Percentiles rank a stretch among this genome's conserved stretches.
phyloP scores from a whole-genome alignment of 352 stramenopile genomes.

The Phytophthora hybrid region DNA sequence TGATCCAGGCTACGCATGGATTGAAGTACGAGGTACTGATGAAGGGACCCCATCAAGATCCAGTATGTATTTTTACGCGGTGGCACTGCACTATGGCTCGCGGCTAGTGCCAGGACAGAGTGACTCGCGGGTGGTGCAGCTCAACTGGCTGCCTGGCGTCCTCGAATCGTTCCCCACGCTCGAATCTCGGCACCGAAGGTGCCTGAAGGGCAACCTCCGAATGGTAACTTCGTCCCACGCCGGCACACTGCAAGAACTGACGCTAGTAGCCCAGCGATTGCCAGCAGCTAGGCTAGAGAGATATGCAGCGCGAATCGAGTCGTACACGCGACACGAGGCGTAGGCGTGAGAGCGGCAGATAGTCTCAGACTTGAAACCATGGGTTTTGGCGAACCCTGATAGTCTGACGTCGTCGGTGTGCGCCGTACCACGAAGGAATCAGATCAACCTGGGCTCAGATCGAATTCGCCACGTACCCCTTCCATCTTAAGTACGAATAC shows the following conservation, averaged over 20 bases:
- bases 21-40: conserved; percentile 28
- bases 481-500: conserved; percentile 1
- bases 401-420: conserved; percentile 9
- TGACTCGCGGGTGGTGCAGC: conserved; percentile 31
- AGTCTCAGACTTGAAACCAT: too few species aligned
- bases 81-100: conserved; percentile 44
- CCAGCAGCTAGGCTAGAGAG: conserved; percentile 39
- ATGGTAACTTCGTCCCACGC: conserved; percentile 39
- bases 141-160: conserved; percentile 60
- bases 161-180: conserved; percentile 56
- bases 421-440: conserved; percentile 15
- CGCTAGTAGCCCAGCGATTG: conserved; percentile 57
- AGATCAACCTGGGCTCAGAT: conserved; percentile 16
- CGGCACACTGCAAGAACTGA: conserved; percentile 42
- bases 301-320: conserved; percentile 62
- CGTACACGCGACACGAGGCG: conserved; percentile 47
- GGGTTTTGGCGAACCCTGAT: too few species aligned
- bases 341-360: conserved; percentile 17
- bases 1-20: conserved; percentile 54
- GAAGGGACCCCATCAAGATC: conserved; percentile 14
- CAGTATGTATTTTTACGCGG: conserved; percentile 47
- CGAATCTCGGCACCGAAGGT: conserved; percentile 48
- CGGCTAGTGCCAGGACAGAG: conserved; percentile 12
- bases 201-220: conserved; percentile 57
- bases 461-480: conserved; percentile 5